Conservation (phyloP, 2,329 filamentous ascomycete genomes). For the Pseudogymnoascus sp. region DNA sequence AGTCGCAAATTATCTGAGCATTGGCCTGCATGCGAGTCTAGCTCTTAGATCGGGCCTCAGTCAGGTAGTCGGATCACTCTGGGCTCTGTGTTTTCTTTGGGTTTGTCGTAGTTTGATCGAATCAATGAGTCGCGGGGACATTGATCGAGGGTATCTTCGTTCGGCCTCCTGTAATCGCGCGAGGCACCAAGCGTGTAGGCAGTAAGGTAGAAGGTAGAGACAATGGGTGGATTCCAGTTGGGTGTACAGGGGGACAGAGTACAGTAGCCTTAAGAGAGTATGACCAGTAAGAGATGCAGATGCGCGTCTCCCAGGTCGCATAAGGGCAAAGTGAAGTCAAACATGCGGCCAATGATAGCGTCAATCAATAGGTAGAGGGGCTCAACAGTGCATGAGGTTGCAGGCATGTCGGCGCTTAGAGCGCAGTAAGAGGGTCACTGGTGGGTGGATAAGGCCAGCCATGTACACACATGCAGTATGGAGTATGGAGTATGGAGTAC, state of each 20-base stretch:
- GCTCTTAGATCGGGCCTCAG: slow-evolving; percentile 1
- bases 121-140: background rate
- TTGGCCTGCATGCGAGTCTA: background rate
- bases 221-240: slow-evolving; percentile 4
- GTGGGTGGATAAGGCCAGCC: background rate
- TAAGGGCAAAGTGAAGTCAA: background rate
- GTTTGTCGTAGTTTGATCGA: background rate
- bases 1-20: slow-evolving; percentile 1
- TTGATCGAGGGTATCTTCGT: background rate
- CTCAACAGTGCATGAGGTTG: slow-evolving; percentile 12
- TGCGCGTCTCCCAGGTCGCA: slow-evolving; percentile 22
- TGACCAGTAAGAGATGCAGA: slow-evolving; percentile 20
- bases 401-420: slow-evolving; percentile 16
- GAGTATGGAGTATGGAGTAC: background rate
- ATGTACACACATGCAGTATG: background rate
- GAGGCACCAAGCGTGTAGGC: background rate
- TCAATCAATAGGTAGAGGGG: background rate
- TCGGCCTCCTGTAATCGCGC: slow-evolving; percentile 2
- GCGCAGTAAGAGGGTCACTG: background rate
- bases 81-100: background rate
- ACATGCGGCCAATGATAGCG: slow-evolving; percentile 11
- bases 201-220: background rate
- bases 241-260: background rate
- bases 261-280: slow-evolving; percentile 8
- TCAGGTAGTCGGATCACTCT: background rate